Evolutionary conservation across 2,329 filamentous ascomycete species (phyloP).

Genomic region (Onygena corvina): DNA sequence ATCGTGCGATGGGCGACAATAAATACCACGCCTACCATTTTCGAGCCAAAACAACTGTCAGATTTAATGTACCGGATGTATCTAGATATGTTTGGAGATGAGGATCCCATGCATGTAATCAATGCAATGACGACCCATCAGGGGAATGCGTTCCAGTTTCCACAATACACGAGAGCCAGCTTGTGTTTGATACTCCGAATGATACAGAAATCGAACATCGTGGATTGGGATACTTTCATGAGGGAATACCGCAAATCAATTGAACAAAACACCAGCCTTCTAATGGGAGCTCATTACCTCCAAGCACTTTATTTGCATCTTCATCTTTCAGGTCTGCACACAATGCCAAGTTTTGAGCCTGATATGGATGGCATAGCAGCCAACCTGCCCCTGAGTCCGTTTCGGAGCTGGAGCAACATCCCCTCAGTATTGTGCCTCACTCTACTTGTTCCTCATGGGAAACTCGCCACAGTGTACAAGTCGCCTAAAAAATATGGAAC

Average conservation of each 20-base stretch:
- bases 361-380: neutral
- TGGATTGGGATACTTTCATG: constrained; percentile 15
- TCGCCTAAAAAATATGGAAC: constrained; percentile 10
- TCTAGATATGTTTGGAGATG: constrained; percentile 35
- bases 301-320: constrained; percentile 23
- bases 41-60: constrained; percentile 32
- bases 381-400: neutral
- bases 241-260: constrained; percentile 12
- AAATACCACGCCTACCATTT: constrained; percentile 7
- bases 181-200: constrained; percentile 20
- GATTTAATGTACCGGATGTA: constrained; percentile 35
- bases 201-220: constrained; percentile 17
- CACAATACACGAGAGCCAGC: constrained; percentile 20
- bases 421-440: constrained; percentile 10
- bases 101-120: constrained; percentile 22
- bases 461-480: neutral
- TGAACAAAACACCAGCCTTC: constrained; percentile 12
- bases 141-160: constrained; percentile 11
- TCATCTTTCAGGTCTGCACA: constrained; percentile 17
- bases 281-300: constrained; percentile 18
- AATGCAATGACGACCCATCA: constrained; percentile 2
- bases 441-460: constrained; percentile 6
- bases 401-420: constrained; percentile 5
- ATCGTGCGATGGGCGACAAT: constrained; percentile 8
- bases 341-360: neutral